A percentile compares a stretch with the other conserved stretches of the same genome.
Evolutionary conservation across 2,329 filamentous ascomycete genomes (phyloP).

Genomic region (Colletotrichum somersetense): DNA sequence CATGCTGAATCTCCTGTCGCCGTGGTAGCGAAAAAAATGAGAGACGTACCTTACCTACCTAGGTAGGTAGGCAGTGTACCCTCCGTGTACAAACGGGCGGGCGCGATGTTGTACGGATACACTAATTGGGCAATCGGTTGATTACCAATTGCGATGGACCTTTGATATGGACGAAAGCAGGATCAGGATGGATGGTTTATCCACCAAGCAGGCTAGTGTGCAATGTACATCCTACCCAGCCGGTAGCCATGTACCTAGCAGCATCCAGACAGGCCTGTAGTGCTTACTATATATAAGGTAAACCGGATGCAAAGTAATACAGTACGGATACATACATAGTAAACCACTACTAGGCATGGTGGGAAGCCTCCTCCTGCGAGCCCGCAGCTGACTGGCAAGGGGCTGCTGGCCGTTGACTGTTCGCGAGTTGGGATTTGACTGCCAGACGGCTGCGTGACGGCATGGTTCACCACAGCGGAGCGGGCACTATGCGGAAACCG

Average conservation of each 20-base stretch:
- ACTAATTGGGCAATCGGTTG: constrained; percentile 4
- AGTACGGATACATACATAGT: too few relatives aligned
- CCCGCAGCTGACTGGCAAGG: constrained; percentile 6
- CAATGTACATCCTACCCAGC: not conserved
- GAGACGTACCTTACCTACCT: not conserved
- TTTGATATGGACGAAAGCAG: too few relatives aligned
- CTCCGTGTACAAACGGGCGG: not conserved
- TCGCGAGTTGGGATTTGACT: not conserved
- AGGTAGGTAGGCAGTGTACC: too few relatives aligned
- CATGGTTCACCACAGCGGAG: not conserved
- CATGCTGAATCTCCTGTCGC: constrained; percentile 33
- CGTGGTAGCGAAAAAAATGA: constrained; percentile 35
- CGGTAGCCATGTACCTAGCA: not conserved
- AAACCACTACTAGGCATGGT: too few relatives aligned
- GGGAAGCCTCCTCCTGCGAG: not conserved
- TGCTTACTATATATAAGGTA: not conserved
- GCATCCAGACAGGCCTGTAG: not conserved
- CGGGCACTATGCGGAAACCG: not conserved
- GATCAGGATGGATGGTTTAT: not conserved
- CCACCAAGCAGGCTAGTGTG: constrained; percentile 25
- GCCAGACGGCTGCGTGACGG: not conserved
- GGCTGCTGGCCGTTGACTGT: constrained; percentile 1
- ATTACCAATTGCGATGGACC: constrained; percentile 40
- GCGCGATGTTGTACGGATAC: not conserved
- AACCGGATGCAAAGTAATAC: not conserved